Base-by-base conservation (phyloP, 2,329 filamentous ascomycete species). In the Ophiocordyceps camponoti-rufipedis region DNA sequence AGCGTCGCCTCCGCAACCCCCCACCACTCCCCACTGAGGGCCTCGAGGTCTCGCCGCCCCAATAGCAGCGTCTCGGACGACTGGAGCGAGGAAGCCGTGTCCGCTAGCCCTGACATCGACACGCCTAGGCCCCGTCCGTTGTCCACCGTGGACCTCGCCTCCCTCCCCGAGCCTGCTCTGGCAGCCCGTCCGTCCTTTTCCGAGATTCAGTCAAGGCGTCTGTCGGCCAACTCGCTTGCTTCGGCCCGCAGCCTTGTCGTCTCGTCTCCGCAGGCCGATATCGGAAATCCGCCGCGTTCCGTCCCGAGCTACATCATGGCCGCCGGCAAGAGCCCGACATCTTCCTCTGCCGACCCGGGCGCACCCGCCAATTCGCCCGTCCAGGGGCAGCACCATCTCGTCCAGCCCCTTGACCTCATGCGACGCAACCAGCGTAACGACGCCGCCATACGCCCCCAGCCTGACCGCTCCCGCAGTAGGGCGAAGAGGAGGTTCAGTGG, bases 401-500 rank as follows among this genome's bases (percentile, higher is more conserved):
- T 67, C 14, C 62, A 62, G 49, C 59, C 61, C 33, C 54, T 63
- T 48, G 71, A 75, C 43, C 53, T 70, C n/a, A 60, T 67, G 45
- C 67, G 67, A 55, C 63, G 68, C 42, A 65, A 58, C 45, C 60
- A 62, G 42, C 59, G 57, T n/a, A 48, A 55, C 46, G 60, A 65
- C 18, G 51, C 63, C 28, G 57, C 59, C 43, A 48, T 63, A 46
- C 66, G 71, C 41, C 51, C 66, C 13, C 69, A 71, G 48, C 69
- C 69, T 10, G 69, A 71, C 45, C 66, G 72, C 51, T 82, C 81
- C 42, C 74, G 81, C 41, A 85, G 84, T 56, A 70, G 74, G 55
- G 76, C 70, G 18, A 82, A 85, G 58, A 71, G 86, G 50, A 74
- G 86, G 48, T 80, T 91, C 53, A 93, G 86, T 55, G 81, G 78